Conservation (phyloP, 306 rosid genomes). For the Lagenaria siceraria region DNA sequence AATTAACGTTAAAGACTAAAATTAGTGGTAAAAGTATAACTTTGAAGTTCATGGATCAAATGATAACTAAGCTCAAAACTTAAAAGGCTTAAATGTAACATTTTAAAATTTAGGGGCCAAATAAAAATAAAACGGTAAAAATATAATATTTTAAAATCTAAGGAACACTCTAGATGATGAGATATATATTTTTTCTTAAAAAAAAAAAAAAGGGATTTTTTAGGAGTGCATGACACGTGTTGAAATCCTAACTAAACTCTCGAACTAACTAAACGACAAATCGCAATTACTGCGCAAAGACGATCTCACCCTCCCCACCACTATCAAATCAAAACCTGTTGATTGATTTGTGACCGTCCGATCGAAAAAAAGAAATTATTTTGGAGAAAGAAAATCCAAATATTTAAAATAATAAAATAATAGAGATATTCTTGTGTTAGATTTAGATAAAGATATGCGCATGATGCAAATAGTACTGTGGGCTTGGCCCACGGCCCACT, state of each 20-base stretch:
- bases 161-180: no score
- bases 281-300: neutral
- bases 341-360: neutral
- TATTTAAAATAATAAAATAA: neutral
- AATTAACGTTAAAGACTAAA: no score
- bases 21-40: no score
- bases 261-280: slow-evolving; percentile 32
- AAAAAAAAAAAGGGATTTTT: neutral
- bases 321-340: neutral
- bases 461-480: slow-evolving; percentile 5
- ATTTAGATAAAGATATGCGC: slow-evolving; percentile 10
- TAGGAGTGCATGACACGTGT: slow-evolving; percentile 42
- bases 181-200: neutral
- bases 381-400: neutral
- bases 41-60: no score
- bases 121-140: no score
- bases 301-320: slow-evolving; percentile 1
- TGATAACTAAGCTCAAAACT: no score
- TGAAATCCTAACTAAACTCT: slow-evolving; percentile 39
- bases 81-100: no score
- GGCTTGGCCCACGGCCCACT: slow-evolving; percentile 11
- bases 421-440: neutral
- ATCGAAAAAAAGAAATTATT: neutral
- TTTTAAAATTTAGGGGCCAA: no score
- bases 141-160: no score